Conservation (phyloP, 768 basidiomycete genomes). For the Rhizopogon rudus region DNA sequence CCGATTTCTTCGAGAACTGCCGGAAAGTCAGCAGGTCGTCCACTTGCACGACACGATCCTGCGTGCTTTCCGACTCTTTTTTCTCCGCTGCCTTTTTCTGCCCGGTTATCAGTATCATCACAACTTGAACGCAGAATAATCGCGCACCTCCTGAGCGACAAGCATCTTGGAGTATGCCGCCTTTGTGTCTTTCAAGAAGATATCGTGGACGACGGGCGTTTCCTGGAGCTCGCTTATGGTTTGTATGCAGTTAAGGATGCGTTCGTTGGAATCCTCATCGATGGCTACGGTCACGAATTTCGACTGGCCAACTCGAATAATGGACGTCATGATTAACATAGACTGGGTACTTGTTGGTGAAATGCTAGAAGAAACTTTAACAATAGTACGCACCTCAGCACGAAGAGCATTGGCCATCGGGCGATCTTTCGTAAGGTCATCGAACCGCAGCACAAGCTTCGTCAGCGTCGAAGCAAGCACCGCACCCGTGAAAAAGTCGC, state of each 20-base stretch:
- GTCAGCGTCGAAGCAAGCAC: constrained; percentile 88
- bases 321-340: constrained; percentile 97
- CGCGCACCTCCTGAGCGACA: constrained; percentile 80
- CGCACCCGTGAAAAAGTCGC: constrained; percentile 95
- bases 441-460: constrained; percentile 82
- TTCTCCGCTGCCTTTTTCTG: constrained; percentile 90
- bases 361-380: neutral
- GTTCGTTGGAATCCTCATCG: constrained; percentile 96
- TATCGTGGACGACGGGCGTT: constrained; percentile 52
- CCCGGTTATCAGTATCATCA: constrained; percentile 1
- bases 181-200: constrained; percentile 85
- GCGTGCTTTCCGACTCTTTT: constrained; percentile 73
- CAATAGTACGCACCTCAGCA: constrained; percentile 62
- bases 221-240: constrained; percentile 79
- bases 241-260: constrained; percentile 94
- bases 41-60: constrained; percentile 73
- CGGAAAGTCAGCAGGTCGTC: constrained; percentile 92
- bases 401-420: constrained; percentile 64
- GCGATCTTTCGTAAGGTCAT: constrained; percentile 46
- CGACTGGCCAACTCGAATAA: constrained; percentile 95
- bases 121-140: neutral
- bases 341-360: constrained; percentile 39
- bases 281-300: constrained; percentile 93
- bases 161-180: constrained; percentile 94
- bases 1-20: constrained; percentile 91